Percentiles rank a stretch among this genome's conserved stretches.
Conservation (phyloP, 2,329 filamentous ascomycete species). For the Fusarium pseudonygamai region DNA sequence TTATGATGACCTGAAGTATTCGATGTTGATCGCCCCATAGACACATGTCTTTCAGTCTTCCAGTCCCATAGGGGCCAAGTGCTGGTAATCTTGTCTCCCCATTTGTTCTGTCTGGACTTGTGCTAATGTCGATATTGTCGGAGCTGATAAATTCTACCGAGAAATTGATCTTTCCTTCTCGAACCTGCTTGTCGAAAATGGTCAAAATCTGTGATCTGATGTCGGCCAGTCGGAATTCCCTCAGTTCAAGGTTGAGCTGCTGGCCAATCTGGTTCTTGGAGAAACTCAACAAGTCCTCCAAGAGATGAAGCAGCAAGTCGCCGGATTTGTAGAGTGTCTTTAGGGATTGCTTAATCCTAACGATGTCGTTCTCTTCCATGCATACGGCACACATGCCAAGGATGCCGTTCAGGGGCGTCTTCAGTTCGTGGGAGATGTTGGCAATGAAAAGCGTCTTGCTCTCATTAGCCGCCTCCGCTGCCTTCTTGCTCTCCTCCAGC, state of each 20-base stretch:
- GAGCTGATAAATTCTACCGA: slow-evolving; percentile 72
- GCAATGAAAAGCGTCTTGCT: slow-evolving; percentile 98
- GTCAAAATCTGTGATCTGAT: slow-evolving; percentile 83
- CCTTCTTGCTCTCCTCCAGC: slow-evolving; percentile 88
- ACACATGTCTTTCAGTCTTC: slow-evolving; percentile 83
- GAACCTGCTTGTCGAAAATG: slow-evolving; percentile 90
- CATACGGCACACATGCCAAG: slow-evolving; percentile 93
- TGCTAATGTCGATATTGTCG: slow-evolving; percentile 35
- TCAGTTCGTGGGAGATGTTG: slow-evolving; percentile 88
- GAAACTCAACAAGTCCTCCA: slow-evolving; percentile 91
- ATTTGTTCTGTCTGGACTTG: slow-evolving; percentile 47
- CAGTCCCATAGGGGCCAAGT: slow-evolving; percentile 71
- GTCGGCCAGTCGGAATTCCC: slow-evolving; percentile 85
- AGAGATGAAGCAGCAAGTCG: slow-evolving; percentile 83
- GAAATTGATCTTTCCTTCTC: slow-evolving; percentile 80
- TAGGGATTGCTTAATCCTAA: slow-evolving; percentile 81
- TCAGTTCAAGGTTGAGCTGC: slow-evolving; percentile 81
- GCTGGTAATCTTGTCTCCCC: slow-evolving; percentile 60
- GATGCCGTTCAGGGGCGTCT: slow-evolving; percentile 95
- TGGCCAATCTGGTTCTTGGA: slow-evolving; percentile 95
- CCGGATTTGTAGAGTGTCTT: slow-evolving; percentile 81
- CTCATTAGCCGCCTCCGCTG: slow-evolving; percentile 93
- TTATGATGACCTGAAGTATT: slow-evolving; percentile 92
- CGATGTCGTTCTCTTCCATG: slow-evolving; percentile 87
- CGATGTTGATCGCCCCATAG: slow-evolving; percentile 93